Percentiles rank a stretch among this genome's conserved stretches.
Conservation (phyloP, 2,329 filamentous ascomycete genomes). For the Botrytis galanthina region DNA sequence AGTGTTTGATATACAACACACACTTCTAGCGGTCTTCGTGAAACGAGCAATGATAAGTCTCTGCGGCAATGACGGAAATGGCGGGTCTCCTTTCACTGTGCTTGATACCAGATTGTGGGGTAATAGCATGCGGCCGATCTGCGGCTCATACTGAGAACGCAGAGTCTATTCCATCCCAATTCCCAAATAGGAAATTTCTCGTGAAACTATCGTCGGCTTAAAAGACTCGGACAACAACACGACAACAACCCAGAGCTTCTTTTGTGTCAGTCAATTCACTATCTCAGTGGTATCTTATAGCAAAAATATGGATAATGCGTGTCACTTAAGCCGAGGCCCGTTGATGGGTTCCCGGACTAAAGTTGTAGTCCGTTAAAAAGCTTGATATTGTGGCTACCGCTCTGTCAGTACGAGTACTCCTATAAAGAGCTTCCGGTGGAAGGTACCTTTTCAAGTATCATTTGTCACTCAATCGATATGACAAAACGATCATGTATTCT, state of each 20-base stretch:
- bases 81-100: background rate
- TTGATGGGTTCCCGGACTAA: background rate
- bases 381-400: background rate
- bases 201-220: background rate
- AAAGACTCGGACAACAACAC: background rate
- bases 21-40: background rate
- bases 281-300: background rate
- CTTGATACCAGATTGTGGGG: background rate
- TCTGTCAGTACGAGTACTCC: background rate
- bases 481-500: constrained; percentile 6
- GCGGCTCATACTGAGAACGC: background rate
- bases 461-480: background rate
- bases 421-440: background rate
- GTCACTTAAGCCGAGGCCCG: background rate
- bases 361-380: background rate
- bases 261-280: background rate
- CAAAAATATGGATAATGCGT: background rate
- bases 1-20: background rate
- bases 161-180: background rate
- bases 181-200: constrained; percentile 5
- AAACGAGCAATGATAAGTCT: background rate
- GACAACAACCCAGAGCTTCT: background rate
- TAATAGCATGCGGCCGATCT: background rate
- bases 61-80: background rate
- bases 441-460: background rate